Evolutionary conservation across 2,329 filamentous ascomycete genomes (phyloP), one percentile per base, ranked within the genome.

Genomic region (Penicillium carneum): DNA sequence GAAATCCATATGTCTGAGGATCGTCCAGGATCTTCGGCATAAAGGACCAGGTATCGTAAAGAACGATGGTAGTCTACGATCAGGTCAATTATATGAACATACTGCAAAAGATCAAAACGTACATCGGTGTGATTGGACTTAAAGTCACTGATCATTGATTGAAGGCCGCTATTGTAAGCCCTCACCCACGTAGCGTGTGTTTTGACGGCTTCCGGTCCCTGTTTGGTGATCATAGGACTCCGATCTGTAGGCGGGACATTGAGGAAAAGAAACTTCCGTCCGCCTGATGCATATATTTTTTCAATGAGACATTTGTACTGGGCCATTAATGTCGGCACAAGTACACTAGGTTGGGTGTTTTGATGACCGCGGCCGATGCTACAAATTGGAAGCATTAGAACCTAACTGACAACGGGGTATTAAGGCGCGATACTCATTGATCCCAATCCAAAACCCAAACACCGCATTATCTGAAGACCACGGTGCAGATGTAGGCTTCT

Each of bases 181-280:
- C 59, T 48, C 0, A 74, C 43, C 63, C 69, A 74, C 1, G 63
- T 62, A 0, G 67, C 70, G 45, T 69, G 67, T 31, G 59, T 41
- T 29, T 61, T 45, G 2, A 69, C 65, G 1, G 63, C 67, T 5
- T 61, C 62, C 4, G 64, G 26, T 0, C 71, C 71, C 47, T 71
- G 61, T 1, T 63, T 58, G 2, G 69, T 34, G n/a, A 74, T 69
- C 2, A 65, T 54, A n/a, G 73, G 74, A 39, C 65, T 71, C 10
- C 72, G 68, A 16, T 68, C 67, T 0, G 68, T 70, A 1, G 84
- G 85, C 2, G 87, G 87, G 0, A 88, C 85, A 53, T 82, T 86
- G 36, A 89, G 63, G 55, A 89, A 81, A 1, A 83, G 79, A 62
- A 89, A 89, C 57, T 87, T 87, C 4, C 86, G 77, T 1, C 81